Percentiles rank a stretch among this genome's conserved stretches.
These are phyloP conservation scores for Sarocladium brachiariae DNA, from an alignment of 2,329 filamentous ascomycete species.

Conservation along the genomic window DNA sequence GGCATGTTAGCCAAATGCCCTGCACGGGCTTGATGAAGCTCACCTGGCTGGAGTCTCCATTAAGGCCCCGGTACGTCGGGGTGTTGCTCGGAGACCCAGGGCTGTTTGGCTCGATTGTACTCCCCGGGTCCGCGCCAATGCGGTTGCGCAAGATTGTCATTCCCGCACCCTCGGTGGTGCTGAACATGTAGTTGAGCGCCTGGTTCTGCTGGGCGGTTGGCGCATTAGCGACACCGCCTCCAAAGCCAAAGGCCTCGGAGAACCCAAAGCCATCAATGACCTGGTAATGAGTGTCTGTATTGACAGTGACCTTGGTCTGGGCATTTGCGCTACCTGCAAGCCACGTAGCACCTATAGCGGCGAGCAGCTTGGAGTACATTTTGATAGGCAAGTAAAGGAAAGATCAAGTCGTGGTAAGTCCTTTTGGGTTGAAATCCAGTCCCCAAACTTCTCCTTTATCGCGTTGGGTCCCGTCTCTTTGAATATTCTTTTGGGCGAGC, in stretches of 20 bases:
- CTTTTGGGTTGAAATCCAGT: not conserved
- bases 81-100: not conserved
- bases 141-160: constrained; percentile 3
- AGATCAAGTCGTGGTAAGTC: not conserved
- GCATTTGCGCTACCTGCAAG: not conserved
- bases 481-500: not conserved
- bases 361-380: not conserved
- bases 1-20: not conserved
- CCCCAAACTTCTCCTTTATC: not conserved
- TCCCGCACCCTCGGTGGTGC: not conserved
- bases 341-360: not conserved
- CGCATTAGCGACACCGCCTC: not conserved
- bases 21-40: not conserved
- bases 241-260: constrained; percentile 1
- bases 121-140: not conserved
- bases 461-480: not conserved
- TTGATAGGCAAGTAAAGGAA: not conserved
- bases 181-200: not conserved
- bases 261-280: constrained; percentile 5
- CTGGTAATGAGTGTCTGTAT: not conserved
- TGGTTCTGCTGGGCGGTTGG: not conserved
- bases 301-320: not conserved
- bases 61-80: not conserved
- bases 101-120: not conserved
- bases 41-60: not conserved